Percentiles rank a stretch among this genome's conserved stretches.
Evolutionary conservation across 352 stramenopile genomes (phyloP).

Genomic region (Thraustochytrium striatum): DNA sequence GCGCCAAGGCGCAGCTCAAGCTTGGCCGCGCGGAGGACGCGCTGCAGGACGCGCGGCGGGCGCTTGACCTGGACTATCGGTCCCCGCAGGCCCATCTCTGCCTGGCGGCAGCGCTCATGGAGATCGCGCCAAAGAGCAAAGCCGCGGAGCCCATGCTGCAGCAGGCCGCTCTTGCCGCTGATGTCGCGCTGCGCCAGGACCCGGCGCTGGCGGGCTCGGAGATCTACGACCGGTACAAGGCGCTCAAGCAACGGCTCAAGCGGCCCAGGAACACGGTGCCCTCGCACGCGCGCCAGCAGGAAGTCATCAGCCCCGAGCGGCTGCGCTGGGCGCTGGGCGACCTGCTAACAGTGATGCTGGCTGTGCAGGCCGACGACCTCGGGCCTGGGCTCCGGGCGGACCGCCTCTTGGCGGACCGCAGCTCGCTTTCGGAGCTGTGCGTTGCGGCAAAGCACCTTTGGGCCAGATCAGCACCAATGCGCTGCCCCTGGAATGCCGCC

Average conservation of each 20-base stretch:
- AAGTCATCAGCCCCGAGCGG: not conserved
- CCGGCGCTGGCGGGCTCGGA: not conserved
- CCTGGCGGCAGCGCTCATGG: not conserved
- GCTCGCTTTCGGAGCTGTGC: too few relatives aligned
- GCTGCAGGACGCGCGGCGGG: slow-evolving; percentile 78
- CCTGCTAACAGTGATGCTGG: too few relatives aligned
- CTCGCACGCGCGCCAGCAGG: not conserved
- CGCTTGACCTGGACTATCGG: slow-evolving; percentile 73
- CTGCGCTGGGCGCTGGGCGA: too few relatives aligned
- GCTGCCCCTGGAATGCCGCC: not conserved
- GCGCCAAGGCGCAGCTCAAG: slow-evolving; percentile 80
- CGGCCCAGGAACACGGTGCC: not conserved
- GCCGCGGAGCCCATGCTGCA: not conserved
- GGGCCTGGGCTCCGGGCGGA: too few relatives aligned
- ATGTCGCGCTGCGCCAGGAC: not conserved
- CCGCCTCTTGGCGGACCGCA: too few relatives aligned
- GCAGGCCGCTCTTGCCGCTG: not conserved
- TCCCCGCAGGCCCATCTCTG: not conserved
- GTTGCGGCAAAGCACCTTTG: too few relatives aligned
- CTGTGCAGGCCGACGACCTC: too few relatives aligned
- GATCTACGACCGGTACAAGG: not conserved
- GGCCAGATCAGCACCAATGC: too few relatives aligned
- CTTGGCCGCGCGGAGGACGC: slow-evolving; percentile 79
- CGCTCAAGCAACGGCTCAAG: not conserved
- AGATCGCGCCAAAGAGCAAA: not conserved